Evolutionary conservation across 2,329 filamentous ascomycete species (phyloP), one percentile per base, ranked within the genome.

Genomic region (Byssoonygena ceratinophila): DNA sequence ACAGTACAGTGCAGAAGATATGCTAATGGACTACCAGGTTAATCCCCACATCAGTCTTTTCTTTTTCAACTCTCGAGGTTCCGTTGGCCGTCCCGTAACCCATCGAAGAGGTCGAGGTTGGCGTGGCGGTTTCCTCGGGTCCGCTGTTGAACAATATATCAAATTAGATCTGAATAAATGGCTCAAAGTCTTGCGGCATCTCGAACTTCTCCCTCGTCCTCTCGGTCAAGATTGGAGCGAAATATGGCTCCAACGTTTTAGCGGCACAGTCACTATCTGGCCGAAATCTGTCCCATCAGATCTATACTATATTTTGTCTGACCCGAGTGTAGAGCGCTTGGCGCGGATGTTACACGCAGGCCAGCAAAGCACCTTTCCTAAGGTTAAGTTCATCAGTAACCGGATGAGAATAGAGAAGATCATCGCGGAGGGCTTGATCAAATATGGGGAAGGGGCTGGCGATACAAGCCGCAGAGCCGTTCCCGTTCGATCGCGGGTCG

Each of bases 41-140:
- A 98, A 98, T 67, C 92, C 92, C 1, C 92, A 98, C 67, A 91
- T 98, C 68, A 97, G 95, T 63, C 82, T 97, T 25, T 98, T 98
- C 76, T 97, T 98, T 78, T 98, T 97, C 75, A 92, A 86, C 27
- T 94, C 90, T 0, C 81, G 92, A 29, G 92, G 92, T 11, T 85
- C 86, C 0, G 91, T 97, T 8, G 92, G 92, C 4, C 83, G 87
- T 49, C 92, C 92, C 8, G 92, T 97, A 16, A 96, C 90, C 0
- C 92, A 98, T 68, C 85, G 92, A 51, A 84, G 85, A 60, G 92
- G 92, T 4, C 85, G 89, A 44, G 92, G 92, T 52, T 98, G 92
- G 92, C 84, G 92, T 50, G 92, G 92, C 36, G 92, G 92, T 1
- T 98, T 94, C 70, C 77, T 98, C 12, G 91, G 92, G 57, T 91